Evolutionary conservation across 2,329 filamentous ascomycete genomes (phyloP).

Genomic region (Myriangium duriaei): DNA sequence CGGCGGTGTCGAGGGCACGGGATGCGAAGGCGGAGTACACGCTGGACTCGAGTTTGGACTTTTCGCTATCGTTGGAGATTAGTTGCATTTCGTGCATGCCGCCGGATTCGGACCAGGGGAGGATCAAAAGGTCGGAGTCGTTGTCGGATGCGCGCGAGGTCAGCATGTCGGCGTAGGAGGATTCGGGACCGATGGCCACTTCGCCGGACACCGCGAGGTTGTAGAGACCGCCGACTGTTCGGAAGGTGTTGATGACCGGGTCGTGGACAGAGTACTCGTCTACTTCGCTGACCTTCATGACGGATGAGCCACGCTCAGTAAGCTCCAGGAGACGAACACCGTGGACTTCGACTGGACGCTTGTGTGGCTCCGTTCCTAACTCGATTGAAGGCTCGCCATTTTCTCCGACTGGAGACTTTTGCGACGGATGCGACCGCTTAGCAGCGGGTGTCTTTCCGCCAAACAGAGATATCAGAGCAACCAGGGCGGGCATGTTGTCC

Average conservation of each 20-base stretch:
- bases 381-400: slow-evolving; percentile 5
- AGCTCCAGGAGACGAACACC: slow-evolving; percentile 78
- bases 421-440: slow-evolving; percentile 26
- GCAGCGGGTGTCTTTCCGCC: slow-evolving; percentile 38
- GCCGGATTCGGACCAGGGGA: slow-evolving; percentile 84
- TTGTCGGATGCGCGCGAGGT: slow-evolving; percentile 43
- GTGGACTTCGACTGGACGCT: slow-evolving; percentile 56
- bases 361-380: slow-evolving; percentile 13
- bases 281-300: slow-evolving; percentile 82
- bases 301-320: slow-evolving; percentile 83
- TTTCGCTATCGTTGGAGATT: slow-evolving; percentile 39
- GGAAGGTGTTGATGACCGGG: slow-evolving; percentile 82
- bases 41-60: slow-evolving; percentile 47
- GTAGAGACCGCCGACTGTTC: slow-evolving; percentile 73
- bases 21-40: slow-evolving; percentile 65
- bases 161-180: slow-evolving; percentile 67
- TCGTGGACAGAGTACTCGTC: slow-evolving; percentile 56
- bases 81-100: slow-evolving; percentile 54
- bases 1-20: slow-evolving; percentile 48
- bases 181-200: slow-evolving; percentile 65
- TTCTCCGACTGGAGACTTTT: slow-evolving; percentile 12
- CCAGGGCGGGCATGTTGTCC: slow-evolving; percentile 70
- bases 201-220: slow-evolving; percentile 72
- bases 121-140: slow-evolving; percentile 57
- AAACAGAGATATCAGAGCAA: slow-evolving; percentile 71